Conservation (phyloP, 2,329 filamentous ascomycete genomes). For the Stenocarpella maydis region DNA sequence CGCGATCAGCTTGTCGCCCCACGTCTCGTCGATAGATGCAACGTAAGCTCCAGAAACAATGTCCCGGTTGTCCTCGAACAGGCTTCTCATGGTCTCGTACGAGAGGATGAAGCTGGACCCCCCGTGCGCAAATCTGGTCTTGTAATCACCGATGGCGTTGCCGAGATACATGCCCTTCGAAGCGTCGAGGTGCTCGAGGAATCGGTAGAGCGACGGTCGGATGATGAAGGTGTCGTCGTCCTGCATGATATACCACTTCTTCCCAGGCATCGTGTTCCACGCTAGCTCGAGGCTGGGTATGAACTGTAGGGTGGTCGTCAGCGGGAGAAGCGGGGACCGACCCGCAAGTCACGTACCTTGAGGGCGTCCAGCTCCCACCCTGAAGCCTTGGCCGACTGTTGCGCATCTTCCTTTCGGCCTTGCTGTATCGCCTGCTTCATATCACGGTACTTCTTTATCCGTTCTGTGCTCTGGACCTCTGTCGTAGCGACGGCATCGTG, state of each 20-base stretch:
- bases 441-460: slow-evolving; percentile 51
- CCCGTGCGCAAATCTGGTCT: slow-evolving; percentile 63
- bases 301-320: slow-evolving; percentile 50
- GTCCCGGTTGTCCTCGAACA: slow-evolving; percentile 53
- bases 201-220: slow-evolving; percentile 54
- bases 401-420: slow-evolving; percentile 49
- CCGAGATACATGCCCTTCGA: slow-evolving; percentile 59
- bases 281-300: slow-evolving; percentile 62
- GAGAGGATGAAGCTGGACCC: slow-evolving; percentile 64
- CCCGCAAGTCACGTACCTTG: slow-evolving; percentile 48
- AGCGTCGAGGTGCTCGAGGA: slow-evolving; percentile 60
- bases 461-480: slow-evolving; percentile 44
- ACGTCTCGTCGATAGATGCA: slow-evolving; percentile 59
- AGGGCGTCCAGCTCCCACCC: slow-evolving; percentile 61
- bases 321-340: background rate
- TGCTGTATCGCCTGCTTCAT: slow-evolving; percentile 49
- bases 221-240: slow-evolving; percentile 67
- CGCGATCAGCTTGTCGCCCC: slow-evolving; percentile 63
- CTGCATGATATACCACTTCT: slow-evolving; percentile 67
- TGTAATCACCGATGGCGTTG: slow-evolving; percentile 65
- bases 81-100: slow-evolving; percentile 54
- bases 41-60: slow-evolving; percentile 54
- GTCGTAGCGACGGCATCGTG: slow-evolving; percentile 41
- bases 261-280: slow-evolving; percentile 58
- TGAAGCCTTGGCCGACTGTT: slow-evolving; percentile 47